A percentile compares a stretch with the other conserved stretches of the same genome.
Evolutionary conservation across 139 green algal genomes (phyloP).

Genomic region (Nannochloris sp.): DNA sequence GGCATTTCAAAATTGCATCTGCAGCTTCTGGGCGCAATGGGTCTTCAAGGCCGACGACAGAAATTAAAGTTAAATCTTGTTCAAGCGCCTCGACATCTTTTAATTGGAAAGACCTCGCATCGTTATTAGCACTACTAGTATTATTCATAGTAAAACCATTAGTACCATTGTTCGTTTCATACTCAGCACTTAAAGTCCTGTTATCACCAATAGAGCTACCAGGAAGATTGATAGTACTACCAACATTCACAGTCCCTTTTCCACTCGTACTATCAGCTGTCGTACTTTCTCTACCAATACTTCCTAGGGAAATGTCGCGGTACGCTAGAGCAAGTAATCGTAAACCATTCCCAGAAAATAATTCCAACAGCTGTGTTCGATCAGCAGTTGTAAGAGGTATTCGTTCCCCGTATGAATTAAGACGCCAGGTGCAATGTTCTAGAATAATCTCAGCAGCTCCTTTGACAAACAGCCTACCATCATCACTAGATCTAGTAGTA

Average conservation of each 20-base stretch:
- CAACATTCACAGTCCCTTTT: too few relatives aligned
- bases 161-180: too few relatives aligned
- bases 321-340: constrained; percentile 12
- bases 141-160: too few relatives aligned
- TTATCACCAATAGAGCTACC: too few relatives aligned
- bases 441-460: constrained; percentile 87
- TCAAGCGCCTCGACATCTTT: constrained; percentile 21
- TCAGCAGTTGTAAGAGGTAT: constrained; percentile 22
- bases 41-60: constrained; percentile 69
- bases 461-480: constrained; percentile 61
- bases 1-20: constrained; percentile 66
- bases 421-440: constrained; percentile 46
- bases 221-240: too few relatives aligned
- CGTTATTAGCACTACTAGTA: too few relatives aligned
- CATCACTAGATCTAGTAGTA: background rate
- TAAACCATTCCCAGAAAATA: constrained; percentile 38
- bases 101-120: too few relatives aligned
- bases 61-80: constrained; percentile 35
- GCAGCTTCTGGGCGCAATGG: constrained; percentile 68
- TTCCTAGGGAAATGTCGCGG: background rate
- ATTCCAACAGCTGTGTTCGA: constrained; percentile 23
- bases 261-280: background rate
- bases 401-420: constrained; percentile 21
- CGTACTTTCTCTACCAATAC: background rate
- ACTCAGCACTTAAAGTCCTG: too few relatives aligned